These are phyloP conservation scores for Dichotomopilus funicola DNA, from an alignment of 2,329 filamentous ascomycete genomes.

Conservation along the genomic window DNA sequence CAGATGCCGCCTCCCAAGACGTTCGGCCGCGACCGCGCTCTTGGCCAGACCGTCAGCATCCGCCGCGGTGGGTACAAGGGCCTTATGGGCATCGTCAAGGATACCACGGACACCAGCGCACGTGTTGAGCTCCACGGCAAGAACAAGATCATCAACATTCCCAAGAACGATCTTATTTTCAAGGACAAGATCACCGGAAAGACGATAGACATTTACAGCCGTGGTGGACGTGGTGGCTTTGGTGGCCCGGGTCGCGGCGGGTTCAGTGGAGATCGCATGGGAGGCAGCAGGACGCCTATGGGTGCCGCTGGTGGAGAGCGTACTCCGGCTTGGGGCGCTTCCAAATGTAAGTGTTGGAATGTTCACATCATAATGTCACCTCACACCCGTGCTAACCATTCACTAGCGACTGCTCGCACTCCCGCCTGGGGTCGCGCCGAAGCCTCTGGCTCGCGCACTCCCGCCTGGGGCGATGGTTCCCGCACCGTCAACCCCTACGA, in stretches of 20 bases:
- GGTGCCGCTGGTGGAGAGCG: slow-evolving; percentile 54
- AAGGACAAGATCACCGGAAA: slow-evolving; percentile 78
- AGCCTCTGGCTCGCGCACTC: slow-evolving; percentile 55
- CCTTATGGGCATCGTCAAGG: slow-evolving; percentile 88
- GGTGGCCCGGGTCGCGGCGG: slow-evolving; percentile 21
- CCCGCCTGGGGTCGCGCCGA: slow-evolving; percentile 56
- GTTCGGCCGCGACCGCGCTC: slow-evolving; percentile 72
- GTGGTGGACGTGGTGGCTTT: slow-evolving; percentile 36
- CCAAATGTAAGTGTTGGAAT: slow-evolving; percentile 51
- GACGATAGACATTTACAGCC: slow-evolving; percentile 62
- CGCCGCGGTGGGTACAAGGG: slow-evolving; percentile 87
- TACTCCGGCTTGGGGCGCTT: slow-evolving; percentile 67
- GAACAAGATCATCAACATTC: slow-evolving; percentile 80
- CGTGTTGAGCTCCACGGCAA: slow-evolving; percentile 92
- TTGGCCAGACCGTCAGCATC: slow-evolving; percentile 88
- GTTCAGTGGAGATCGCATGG: slow-evolving; percentile 48
- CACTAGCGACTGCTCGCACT: slow-evolving; percentile 50
- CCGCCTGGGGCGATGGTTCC: slow-evolving; percentile 64
- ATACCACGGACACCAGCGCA: slow-evolving; percentile 78
- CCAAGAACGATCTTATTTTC: slow-evolving; percentile 74
- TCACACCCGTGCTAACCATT: slow-evolving; percentile 14
- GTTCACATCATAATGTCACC: neutral
- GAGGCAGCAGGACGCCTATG: slow-evolving; percentile 63
- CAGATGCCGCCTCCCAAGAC: slow-evolving; percentile 61
- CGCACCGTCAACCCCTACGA: slow-evolving; percentile 65